Base-by-base conservation (phyloP, 768 basidiomycete species). In the Pisolithus marmoratus region DNA sequence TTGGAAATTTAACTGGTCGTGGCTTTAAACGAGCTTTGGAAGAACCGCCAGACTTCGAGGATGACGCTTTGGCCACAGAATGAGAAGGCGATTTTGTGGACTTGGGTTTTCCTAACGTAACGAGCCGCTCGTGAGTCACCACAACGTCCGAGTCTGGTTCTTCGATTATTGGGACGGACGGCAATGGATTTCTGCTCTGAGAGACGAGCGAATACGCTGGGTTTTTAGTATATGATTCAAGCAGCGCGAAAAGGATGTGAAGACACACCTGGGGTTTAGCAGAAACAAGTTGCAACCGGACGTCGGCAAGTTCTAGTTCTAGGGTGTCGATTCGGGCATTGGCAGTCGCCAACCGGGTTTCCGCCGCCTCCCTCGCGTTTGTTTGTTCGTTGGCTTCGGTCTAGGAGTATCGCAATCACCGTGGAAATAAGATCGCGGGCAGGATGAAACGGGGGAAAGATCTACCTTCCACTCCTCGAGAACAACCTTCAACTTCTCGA, bases 391-490 rank as follows among this genome's bases (percentile, higher is more conserved):
- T 68, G 7, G 70, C 68, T 53, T 72, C 69, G 14, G 52, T 61
- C 83, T 84, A 47, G 38, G 49, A 24, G 29, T 34, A 23, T 2
- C 46, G 2, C 45, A 27, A n/a, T 46, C 15, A 34, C 12, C 12
- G 34, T 34, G 14, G 14, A 19, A 51, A 54, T 19, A 50, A 22
- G 37, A 24, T 2, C 24, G 51, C 19, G n/a, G 45, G n/a, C 23
- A 14, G 14, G 2, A 19, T 8, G 8, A n/a, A 27, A 23, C 7
- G 12, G 50, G 8, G 47, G 26, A 37, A 40, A n/a, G 36, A 24
- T 58, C 19, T 59, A 83, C 82, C 75, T 77, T 66, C 71, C 77
- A 81, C 44, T 73, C 68, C 12, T 67, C 63, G 23, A 72, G 64
- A 40, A 60, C 66, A n/a, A 59, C 57, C 55, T 75, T 80, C 50